Base-by-base conservation (phyloP, 495 filamentous ascomycete genomes). In the Penicillium lagena region DNA sequence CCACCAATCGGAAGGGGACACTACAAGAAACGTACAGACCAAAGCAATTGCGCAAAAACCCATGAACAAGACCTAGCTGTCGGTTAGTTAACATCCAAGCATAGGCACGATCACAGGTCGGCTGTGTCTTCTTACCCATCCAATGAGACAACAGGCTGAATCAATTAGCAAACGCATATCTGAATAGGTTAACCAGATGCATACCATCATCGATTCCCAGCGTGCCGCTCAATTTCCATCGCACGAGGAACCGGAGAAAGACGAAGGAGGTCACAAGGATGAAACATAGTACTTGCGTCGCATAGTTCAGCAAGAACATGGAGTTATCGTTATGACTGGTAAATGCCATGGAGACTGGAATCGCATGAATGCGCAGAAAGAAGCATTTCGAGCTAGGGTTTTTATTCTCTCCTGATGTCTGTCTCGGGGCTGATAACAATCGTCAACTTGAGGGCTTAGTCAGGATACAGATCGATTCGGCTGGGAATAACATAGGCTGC, bases 121-220 rank as follows among this genome's bases (percentile, higher is more conserved):
- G 9, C n/a, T 34, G n/a, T 9, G 32, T 11, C 32, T n/a, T n/a
- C n/a, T 34, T 10, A 34, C 32, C 32, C 32, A 34, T 34, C 10
- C 32, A 34, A 34, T 34, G 32, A 34, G 9, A 34, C 32, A 34
- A 10, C 10, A 34, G 1, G 10, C 32, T 34, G 9, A 9, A 34
- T 12, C n/a, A 10, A 34, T 34, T 12, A 34, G 32, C n/a, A 34
- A 6, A 34, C 7, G 32, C 32, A 34, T 34, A 7, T 9, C 9
- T 34, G 1, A 34, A 34, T 34, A 11, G 7, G n/a, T 34, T 34
- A 3, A 34, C 22, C 22, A 22, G 22, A 34, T 6, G 5, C 47
- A 41, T 50, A 50, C 47, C 47, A 43, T 50, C 47, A 37, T 50
- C 47, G 14, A 45, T 28, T 12, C 47, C 47, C 6, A 44, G 47